Evolutionary conservation across 208 protist genomes (phyloP).

Genomic region (Trypanosoma cruzi): DNA sequence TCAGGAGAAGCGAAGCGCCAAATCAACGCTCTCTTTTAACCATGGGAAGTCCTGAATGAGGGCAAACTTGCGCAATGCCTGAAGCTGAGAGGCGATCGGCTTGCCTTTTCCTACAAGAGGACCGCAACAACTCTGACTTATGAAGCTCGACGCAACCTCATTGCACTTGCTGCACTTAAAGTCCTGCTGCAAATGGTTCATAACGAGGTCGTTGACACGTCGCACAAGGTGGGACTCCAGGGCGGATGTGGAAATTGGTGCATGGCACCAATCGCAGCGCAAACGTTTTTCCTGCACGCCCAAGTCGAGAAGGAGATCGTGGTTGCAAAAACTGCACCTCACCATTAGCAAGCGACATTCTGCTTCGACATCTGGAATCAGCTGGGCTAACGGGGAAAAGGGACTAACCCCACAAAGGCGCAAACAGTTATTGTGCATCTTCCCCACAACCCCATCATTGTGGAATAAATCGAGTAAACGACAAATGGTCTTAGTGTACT

Average conservation of each 20-base stretch:
- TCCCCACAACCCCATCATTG: conserved; percentile 61
- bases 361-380: conserved; percentile 38
- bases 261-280: conserved; percentile 67
- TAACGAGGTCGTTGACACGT: conserved; percentile 62
- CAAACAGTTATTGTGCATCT: conserved; percentile 88
- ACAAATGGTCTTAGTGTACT: conserved; percentile 83
- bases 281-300: conserved; percentile 41
- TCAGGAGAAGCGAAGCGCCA: conserved; percentile 56
- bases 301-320: conserved; percentile 58
- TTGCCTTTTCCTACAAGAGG: conserved; percentile 64
- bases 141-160: conserved; percentile 63
- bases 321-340: conserved; percentile 86
- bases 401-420: conserved; percentile 87
- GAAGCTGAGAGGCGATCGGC: conserved; percentile 49
- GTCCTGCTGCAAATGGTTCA: conserved; percentile 71
- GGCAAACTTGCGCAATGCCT: conserved; percentile 63
- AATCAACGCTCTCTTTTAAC: conserved; percentile 68
- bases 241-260: conserved; percentile 55
- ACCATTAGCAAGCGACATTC: conserved; percentile 40
- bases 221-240: conserved; percentile 85
- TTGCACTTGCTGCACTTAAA: conserved; percentile 86
- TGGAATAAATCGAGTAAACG: conserved; percentile 73
- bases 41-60: conserved; percentile 64
- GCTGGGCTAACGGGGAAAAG: conserved; percentile 72
- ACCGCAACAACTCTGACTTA: conserved; percentile 84